Percentiles rank a stretch among this genome's conserved stretches.
These are phyloP conservation scores for Taphrina sp. DNA, from an alignment of 1,139 yeast species.

Conservation along the genomic window DNA sequence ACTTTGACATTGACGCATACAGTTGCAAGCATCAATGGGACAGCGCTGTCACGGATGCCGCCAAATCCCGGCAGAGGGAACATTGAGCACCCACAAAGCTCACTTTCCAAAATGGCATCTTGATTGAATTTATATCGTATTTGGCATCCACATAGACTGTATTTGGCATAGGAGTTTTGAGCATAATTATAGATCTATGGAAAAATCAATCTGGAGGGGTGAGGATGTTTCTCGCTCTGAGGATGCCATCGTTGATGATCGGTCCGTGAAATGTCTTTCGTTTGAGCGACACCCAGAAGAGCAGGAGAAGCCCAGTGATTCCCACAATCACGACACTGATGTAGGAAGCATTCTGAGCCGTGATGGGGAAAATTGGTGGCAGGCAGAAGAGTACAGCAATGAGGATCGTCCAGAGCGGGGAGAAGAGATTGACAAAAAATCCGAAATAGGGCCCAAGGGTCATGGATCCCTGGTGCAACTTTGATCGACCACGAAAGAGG, in stretches of 20 bases:
- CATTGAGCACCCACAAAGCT: too few relatives aligned
- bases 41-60: conserved; percentile 33
- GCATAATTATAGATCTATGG: too few relatives aligned
- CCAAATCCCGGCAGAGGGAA: not conserved
- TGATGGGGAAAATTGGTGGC: not conserved
- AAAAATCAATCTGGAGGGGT: too few relatives aligned
- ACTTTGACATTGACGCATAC: conserved; percentile 39
- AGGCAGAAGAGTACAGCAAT: not conserved
- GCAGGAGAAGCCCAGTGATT: not conserved
- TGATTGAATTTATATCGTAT: too few relatives aligned
- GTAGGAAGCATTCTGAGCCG: not conserved
- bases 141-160: too few relatives aligned
- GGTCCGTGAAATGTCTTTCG: not conserved
- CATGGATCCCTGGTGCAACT: not conserved
- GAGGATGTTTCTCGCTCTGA: too few relatives aligned
- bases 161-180: too few relatives aligned
- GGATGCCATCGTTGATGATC: not conserved
- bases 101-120: too few relatives aligned
- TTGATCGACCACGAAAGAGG: not conserved
- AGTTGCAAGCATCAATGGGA: conserved; percentile 40
- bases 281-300: not conserved
- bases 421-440: not conserved
- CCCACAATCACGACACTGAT: not conserved
- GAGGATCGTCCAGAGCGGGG: not conserved
- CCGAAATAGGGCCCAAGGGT: not conserved